Conservation (phyloP, 2,329 filamentous ascomycete genomes). For the Diplodia corticola region DNA sequence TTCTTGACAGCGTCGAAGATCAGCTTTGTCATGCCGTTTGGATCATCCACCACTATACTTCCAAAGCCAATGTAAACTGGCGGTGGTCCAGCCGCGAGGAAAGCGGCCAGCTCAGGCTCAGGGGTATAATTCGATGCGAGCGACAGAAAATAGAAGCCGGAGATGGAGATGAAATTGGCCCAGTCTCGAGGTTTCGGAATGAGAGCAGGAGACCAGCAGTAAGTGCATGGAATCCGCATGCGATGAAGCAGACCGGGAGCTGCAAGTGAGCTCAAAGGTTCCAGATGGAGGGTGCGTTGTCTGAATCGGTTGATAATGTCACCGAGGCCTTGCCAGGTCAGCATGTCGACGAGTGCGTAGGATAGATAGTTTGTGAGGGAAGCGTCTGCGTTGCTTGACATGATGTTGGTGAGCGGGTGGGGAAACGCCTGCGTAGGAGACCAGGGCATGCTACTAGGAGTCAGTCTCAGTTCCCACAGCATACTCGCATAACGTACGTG, state of each 20-base stretch:
- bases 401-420: slow-evolving; percentile 81
- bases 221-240: slow-evolving; percentile 48
- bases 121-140: slow-evolving; percentile 43
- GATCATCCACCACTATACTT: slow-evolving; percentile 45
- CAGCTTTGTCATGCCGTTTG: slow-evolving; percentile 43
- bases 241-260: slow-evolving; percentile 77
- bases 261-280: slow-evolving; percentile 77
- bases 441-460: slow-evolving; percentile 73
- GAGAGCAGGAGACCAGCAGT: slow-evolving; percentile 69
- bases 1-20: slow-evolving; percentile 48
- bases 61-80: slow-evolving; percentile 47
- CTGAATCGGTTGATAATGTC: slow-evolving; percentile 90
- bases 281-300: slow-evolving; percentile 70
- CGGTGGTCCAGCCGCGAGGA: slow-evolving; percentile 41
- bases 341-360: slow-evolving; percentile 83
- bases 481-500: slow-evolving; percentile 57
- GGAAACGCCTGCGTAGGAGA: slow-evolving; percentile 82
- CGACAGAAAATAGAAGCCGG: slow-evolving; percentile 44
- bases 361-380: slow-evolving; percentile 80
- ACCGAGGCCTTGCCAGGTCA: slow-evolving; percentile 90
- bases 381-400: slow-evolving; percentile 71
- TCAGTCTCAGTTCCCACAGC: slow-evolving; percentile 21
- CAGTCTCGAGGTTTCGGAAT: slow-evolving; percentile 51
- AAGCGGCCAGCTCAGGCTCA: slow-evolving; percentile 40
- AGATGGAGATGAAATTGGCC: slow-evolving; percentile 43